These are phyloP conservation scores for Seiridium cupressi DNA, from an alignment of 2,329 filamentous ascomycete genomes.

Conservation along the genomic window DNA sequence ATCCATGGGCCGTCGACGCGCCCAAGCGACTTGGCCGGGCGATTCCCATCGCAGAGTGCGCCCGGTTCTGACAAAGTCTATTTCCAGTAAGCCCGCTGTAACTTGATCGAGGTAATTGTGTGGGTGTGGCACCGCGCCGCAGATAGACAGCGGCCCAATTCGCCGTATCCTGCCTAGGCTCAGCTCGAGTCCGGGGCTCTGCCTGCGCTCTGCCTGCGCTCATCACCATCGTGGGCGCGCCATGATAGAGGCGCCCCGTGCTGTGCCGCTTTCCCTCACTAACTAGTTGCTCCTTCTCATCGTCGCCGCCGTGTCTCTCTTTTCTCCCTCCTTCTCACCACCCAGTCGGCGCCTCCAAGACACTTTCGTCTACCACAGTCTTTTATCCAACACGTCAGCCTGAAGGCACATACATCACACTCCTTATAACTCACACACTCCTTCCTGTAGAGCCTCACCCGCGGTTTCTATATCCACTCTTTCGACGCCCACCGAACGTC, in stretches of 20 bases:
- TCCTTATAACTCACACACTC: constrained; percentile 9
- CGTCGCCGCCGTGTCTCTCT: constrained; percentile 1
- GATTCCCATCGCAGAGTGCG: background rate
- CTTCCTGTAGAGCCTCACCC: background rate
- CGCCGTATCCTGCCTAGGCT: background rate
- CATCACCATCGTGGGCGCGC: background rate
- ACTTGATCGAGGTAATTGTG: background rate
- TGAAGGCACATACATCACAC: constrained; percentile 4
- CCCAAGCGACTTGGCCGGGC: background rate
- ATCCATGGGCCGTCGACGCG: background rate
- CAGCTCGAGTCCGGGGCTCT: background rate
- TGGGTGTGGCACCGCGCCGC: background rate
- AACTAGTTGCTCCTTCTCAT: constrained; percentile 1
- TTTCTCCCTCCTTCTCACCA: constrained; percentile 2
- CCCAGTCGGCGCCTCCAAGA: background rate
- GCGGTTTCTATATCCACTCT: background rate
- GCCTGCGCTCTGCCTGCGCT: background rate
- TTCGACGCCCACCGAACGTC: background rate
- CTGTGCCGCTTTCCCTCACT: constrained; percentile 8
- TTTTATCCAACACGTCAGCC: constrained; percentile 5
- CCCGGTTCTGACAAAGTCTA: background rate
- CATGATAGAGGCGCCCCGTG: background rate
- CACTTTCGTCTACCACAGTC: constrained; percentile 12
- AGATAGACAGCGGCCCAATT: background rate
- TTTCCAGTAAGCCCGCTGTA: constrained; percentile 5